A percentile compares a stretch with the other conserved stretches of the same genome.
Evolutionary conservation across 805 yeast genomes (phyloP).

Genomic region (Hanseniaspora hatyaiensis): DNA sequence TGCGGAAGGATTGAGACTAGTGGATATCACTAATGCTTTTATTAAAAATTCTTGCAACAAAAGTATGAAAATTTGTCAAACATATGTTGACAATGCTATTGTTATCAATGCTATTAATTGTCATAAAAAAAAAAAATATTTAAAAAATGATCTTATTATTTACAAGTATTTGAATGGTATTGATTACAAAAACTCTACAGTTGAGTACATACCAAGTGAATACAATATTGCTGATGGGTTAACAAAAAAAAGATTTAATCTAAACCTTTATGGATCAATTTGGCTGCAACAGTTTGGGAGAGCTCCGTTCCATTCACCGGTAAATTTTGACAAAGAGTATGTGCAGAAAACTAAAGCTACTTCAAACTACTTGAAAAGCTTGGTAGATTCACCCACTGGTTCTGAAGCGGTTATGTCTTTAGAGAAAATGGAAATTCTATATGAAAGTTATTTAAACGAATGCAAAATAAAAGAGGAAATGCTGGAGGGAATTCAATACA

Average conservation of each 20-base stretch:
- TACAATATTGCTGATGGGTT: constrained; percentile 1
- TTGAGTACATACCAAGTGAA: not conserved
- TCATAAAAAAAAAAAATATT: not conserved
- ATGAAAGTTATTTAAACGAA: too few species aligned
- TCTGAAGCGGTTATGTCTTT: not conserved
- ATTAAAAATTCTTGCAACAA: not conserved
- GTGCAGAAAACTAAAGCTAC: not conserved
- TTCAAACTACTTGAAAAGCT: too few species aligned
- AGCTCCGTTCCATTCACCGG: too few species aligned
- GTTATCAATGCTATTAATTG: not conserved
- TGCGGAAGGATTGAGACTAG: not conserved
- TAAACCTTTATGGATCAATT: not conserved
- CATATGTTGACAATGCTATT: not conserved
- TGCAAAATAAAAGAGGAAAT: not conserved
- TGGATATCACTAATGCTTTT: not conserved
- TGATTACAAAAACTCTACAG: not conserved
- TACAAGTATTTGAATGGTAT: not conserved
- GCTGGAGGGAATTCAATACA: not conserved
- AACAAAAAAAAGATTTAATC: not conserved
- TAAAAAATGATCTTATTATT: not conserved
- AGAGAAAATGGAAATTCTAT: not conserved
- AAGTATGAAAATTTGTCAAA: not conserved
- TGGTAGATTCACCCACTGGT: not conserved
- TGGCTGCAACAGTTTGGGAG: not conserved
- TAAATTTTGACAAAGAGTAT: not conserved